Conservation (phyloP, 495 filamentous ascomycete genomes). For the Aspergillus olivimuriae region DNA sequence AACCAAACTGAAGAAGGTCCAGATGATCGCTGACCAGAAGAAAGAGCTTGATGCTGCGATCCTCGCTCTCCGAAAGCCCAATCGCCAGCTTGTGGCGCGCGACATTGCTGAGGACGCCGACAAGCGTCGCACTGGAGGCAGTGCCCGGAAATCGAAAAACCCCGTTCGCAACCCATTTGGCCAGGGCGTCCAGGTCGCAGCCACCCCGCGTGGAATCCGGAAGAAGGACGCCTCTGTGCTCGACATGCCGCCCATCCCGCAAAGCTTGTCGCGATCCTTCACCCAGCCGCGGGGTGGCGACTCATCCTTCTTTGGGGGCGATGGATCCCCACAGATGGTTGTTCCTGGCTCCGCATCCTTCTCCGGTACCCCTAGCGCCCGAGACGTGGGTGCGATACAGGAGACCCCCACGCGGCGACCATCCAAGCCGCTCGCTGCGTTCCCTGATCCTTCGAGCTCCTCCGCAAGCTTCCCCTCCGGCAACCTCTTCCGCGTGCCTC, state of each 20-base stretch:
- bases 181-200: constrained; percentile 64
- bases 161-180: constrained; percentile 53
- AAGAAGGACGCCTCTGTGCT: constrained; percentile 28
- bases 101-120: constrained; percentile 66
- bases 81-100: constrained; percentile 68
- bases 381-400: constrained; percentile 27
- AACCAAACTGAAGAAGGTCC: constrained; percentile 65
- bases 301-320: constrained; percentile 11
- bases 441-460: constrained; percentile 7
- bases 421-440: constrained; percentile 26
- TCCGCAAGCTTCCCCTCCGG: constrained; percentile 11
- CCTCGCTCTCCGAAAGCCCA: constrained; percentile 74
- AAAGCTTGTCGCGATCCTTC: constrained; percentile 17
- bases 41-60: constrained; percentile 83
- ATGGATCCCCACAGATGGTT: constrained; percentile 10
- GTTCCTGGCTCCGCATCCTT: constrained; percentile 17
- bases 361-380: constrained; percentile 6
- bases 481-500: constrained; percentile 33
- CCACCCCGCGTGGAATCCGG: constrained; percentile 59
- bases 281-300: constrained; percentile 2
- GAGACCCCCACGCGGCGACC: constrained; percentile 50
- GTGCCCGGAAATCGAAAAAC: constrained; percentile 54
- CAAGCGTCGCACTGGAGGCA: constrained; percentile 40
- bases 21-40: constrained; percentile 57
- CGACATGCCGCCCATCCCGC: constrained; percentile 28